phyloP scores from a whole-genome alignment of 1,139 yeast genomes.

The Protomyces gravidus region DNA sequence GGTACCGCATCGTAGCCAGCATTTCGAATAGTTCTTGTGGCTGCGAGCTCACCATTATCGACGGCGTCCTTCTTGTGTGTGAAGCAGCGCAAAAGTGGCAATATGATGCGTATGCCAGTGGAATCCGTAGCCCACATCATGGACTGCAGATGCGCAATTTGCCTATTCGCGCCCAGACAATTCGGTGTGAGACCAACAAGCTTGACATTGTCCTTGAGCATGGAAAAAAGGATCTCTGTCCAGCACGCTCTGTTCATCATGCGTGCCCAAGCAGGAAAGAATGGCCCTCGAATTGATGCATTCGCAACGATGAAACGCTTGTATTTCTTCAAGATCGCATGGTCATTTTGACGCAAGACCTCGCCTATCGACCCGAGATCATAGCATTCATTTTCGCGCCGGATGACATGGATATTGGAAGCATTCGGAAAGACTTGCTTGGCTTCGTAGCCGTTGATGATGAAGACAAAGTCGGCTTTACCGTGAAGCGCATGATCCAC shows the following conservation, averaged over 20 bases:
- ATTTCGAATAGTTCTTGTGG: conserved; percentile 5
- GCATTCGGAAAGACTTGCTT: conserved; percentile 2
- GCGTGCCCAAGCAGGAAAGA: conserved; percentile 22
- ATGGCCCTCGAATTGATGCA: conserved; percentile 13
- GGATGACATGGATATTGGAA: conserved; percentile 4
- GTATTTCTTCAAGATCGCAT: background rate
- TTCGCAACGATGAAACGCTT: conserved; percentile 19
- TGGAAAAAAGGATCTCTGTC: conserved; percentile 2
- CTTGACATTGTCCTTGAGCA: conserved; percentile 4
- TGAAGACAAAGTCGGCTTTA: conserved; percentile 17
- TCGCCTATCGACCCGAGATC: conserved; percentile 17
- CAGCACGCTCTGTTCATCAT: conserved; percentile 6
- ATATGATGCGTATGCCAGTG: conserved; percentile 4
- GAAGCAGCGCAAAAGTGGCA: conserved; percentile 11
- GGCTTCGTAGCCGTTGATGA: conserved; percentile 8
- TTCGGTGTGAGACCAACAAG: conserved; percentile 10
- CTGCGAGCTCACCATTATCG: conserved; percentile 5
- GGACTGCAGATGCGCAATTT: conserved; percentile 12
- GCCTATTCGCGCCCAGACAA: background rate
- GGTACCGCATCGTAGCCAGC: conserved; percentile 23
- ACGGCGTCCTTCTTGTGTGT: conserved; percentile 1
- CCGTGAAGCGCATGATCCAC: conserved; percentile 18
- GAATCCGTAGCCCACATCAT: conserved; percentile 7
- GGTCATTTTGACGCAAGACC: background rate
- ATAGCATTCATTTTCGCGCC: conserved; percentile 7